A percentile compares a stretch with the other conserved stretches of the same genome.
phyloP scores from a whole-genome alignment of 2,329 filamentous ascomycete genomes.

The Venturia aucupariae region DNA sequence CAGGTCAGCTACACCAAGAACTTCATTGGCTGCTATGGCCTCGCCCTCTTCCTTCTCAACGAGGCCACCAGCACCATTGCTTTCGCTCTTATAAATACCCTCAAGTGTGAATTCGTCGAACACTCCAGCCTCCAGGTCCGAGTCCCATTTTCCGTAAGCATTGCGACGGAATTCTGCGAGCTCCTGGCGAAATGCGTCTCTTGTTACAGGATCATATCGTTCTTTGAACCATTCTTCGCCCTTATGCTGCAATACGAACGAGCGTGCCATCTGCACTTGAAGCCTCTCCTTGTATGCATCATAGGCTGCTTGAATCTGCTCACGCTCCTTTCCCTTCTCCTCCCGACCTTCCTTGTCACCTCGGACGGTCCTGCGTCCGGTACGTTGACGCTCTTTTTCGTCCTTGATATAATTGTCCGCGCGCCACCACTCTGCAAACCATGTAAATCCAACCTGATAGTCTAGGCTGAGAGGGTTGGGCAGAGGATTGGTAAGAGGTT shows the following conservation, averaged over 20 bases:
- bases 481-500: conserved; percentile 54
- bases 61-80: conserved; percentile 73
- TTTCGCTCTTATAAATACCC: conserved; percentile 87
- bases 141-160: conserved; percentile 79
- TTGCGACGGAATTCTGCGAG: conserved; percentile 71
- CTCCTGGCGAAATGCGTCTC: conserved; percentile 63
- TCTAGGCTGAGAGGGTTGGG: conserved; percentile 63
- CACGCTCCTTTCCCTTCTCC: conserved; percentile 69
- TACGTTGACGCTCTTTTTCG: conserved; percentile 62
- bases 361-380: conserved; percentile 56
- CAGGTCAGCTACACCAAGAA: conserved; percentile 83
- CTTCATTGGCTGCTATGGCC: conserved; percentile 81
- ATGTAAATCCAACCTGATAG: conserved; percentile 77
- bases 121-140: conserved; percentile 70
- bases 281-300: conserved; percentile 57
- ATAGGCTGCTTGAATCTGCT: conserved; percentile 63
- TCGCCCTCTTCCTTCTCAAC: conserved; percentile 95
- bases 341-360: conserved; percentile 58
- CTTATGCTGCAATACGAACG: conserved; percentile 87
- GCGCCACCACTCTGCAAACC: conserved; percentile 81
- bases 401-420: conserved; percentile 75
- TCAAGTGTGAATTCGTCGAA: conserved; percentile 95
- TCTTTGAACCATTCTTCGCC: conserved; percentile 97
- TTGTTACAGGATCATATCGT: conserved; percentile 76
- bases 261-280: conserved; percentile 67